Evolutionary conservation across 2,329 filamentous ascomycete genomes (phyloP).

Genomic region (Fulvia fulva): DNA sequence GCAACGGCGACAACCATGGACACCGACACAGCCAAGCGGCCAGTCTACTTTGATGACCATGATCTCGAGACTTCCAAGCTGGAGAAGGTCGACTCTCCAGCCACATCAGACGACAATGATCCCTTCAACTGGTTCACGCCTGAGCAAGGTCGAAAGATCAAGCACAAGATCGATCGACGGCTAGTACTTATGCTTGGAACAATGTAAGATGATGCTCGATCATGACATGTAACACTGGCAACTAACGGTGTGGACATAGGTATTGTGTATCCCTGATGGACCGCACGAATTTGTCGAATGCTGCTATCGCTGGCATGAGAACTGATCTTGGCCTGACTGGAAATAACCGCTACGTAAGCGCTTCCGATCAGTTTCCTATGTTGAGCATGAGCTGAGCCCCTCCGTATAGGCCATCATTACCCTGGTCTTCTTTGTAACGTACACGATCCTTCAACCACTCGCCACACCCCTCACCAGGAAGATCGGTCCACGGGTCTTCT

Average conservation of each 20-base stretch:
- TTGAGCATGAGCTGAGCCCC: background rate
- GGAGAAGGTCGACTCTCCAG: slow-evolving; percentile 3
- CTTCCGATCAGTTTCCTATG: too few relatives aligned
- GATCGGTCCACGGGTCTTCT: slow-evolving; percentile 28
- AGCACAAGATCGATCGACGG: slow-evolving; percentile 61
- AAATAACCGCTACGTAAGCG: background rate
- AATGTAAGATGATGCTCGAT: slow-evolving; percentile 21
- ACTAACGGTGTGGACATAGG: slow-evolving; percentile 42
- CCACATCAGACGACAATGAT: slow-evolving; percentile 22
- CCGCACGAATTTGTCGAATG: slow-evolving; percentile 7
- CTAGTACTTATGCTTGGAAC: slow-evolving; percentile 44
- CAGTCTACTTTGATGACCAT: too few relatives aligned
- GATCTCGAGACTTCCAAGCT: background rate
- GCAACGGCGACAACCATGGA: too few relatives aligned
- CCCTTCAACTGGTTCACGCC: slow-evolving; percentile 46
- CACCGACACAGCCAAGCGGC: too few relatives aligned
- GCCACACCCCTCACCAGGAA: slow-evolving; percentile 29
- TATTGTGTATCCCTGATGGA: slow-evolving; percentile 71
- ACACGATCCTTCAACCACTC: slow-evolving; percentile 29
- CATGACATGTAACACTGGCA: too few relatives aligned
- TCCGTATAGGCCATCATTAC: slow-evolving; percentile 55
- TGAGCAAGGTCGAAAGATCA: slow-evolving; percentile 62
- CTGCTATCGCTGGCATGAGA: slow-evolving; percentile 2
- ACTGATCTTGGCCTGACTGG: background rate
- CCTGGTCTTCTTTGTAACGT: slow-evolving; percentile 46